Base-by-base conservation (phyloP, 2,329 filamentous ascomycete species). In the Torrubiella hemipterigena region DNA sequence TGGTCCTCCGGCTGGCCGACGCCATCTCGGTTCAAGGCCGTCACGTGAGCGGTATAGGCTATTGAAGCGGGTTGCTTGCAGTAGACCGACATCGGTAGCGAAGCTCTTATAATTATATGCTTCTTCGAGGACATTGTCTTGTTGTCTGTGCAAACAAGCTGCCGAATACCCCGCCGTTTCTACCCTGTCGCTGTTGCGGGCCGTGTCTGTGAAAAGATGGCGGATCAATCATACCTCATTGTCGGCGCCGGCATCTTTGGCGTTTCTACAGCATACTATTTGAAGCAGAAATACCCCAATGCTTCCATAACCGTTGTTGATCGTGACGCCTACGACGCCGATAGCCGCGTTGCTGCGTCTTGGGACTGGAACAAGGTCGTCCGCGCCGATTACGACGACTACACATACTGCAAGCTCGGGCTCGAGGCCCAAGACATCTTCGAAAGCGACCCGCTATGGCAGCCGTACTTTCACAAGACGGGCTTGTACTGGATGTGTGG, bases 361-460 rank as follows among this genome's bases (percentile, higher is more conserved):
- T 78, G 73, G 60, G 78, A 84, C 54, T 75, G 76, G 67, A 82
- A 80, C 58, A 82, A 81, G 51, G 74, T 80, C 17, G 65, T 82
- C 12, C 73, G 77, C 34, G 73, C 76, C 29, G 77, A 82, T 50
- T 82, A 82, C 54, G 62, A 69, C 33, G 72, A 78, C 42, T 54
- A 69, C 2, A 51, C 73, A 12, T 82, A 83, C 57, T 74, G 69
- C 50, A 52, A 65, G 30, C 61, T 83, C 14, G 78, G 69, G 0
- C 61, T 81, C 17, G 75, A 82, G 52, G 72, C 78, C 0, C 72
- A 77, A 43, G 67, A 74, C 31, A 52, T 71, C 1, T 83, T 76
- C 61, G 62, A 63, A 33, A 54, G 51, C 1, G 67, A 75, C 32
- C 67, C 72, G 1, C 55, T 77, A 3, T 73, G 69, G 56, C 55